Conservation (phyloP, 2,329 filamentous ascomycete genomes). For the Ophiostoma piceae region DNA sequence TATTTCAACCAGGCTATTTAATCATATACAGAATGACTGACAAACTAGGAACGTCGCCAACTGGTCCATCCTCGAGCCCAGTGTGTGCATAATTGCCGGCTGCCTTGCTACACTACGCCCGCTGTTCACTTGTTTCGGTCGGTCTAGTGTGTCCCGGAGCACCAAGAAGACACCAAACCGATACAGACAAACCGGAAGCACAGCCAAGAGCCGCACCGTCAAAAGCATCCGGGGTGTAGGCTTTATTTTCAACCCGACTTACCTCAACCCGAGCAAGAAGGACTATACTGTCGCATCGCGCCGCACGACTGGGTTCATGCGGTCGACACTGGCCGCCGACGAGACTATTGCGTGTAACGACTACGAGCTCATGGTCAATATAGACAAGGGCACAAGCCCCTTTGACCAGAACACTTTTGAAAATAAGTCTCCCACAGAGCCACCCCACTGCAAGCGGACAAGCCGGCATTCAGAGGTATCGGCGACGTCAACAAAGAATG, state of each 20-base stretch:
- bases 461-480: neutral
- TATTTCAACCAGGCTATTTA: constrained; percentile 1
- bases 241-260: constrained; percentile 8
- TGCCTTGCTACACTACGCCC: constrained; percentile 32
- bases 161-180: constrained; percentile 9
- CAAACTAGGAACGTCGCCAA: constrained; percentile 35
- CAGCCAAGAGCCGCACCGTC: constrained; percentile 16
- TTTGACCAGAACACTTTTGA: neutral
- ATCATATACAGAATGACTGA: neutral
- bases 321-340: neutral
- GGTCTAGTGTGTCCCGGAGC: neutral
- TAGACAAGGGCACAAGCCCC: constrained; percentile 14
- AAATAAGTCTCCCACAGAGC: neutral
- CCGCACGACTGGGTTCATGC: neutral
- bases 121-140: constrained; percentile 26
- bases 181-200: constrained; percentile 10
- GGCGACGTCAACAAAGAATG: neutral
- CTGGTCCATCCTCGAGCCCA: constrained; percentile 38
- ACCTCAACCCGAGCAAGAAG: neutral
- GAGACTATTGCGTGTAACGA: constrained; percentile 11
- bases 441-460: neutral
- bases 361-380: constrained; percentile 21
- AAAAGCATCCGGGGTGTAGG: constrained; percentile 11
- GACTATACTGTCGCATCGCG: neutral
- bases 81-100: constrained; percentile 38